phyloP scores from a whole-genome alignment of 257 asterid genomes.

The Vinca minor region DNA sequence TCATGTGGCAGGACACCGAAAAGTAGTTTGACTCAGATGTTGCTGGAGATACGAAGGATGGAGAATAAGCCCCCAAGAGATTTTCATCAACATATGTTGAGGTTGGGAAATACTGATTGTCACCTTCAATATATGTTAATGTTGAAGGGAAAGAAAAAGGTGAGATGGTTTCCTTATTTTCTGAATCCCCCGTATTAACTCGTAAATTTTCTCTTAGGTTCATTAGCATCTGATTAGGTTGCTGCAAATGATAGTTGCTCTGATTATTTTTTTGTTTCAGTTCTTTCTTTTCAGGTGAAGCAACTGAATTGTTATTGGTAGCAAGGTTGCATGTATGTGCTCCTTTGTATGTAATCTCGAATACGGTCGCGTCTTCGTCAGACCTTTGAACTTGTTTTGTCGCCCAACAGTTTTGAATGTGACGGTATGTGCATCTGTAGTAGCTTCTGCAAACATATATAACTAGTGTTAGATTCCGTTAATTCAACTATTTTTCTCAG shows the following conservation, averaged over 20 bases:
- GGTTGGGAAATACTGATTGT: slow-evolving; percentile 27
- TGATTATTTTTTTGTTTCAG: slow-evolving; percentile 19
- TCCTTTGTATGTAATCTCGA: slow-evolving; percentile 80
- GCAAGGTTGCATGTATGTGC: slow-evolving; percentile 49
- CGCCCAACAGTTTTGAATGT: slow-evolving; percentile 63
- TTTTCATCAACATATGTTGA: slow-evolving; percentile 37
- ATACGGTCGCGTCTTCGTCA: slow-evolving; percentile 63
- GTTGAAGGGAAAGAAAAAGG: slow-evolving; percentile 57
- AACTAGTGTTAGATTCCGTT: slow-evolving; percentile 6
- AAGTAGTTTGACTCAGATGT: slow-evolving; percentile 36
- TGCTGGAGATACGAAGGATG: slow-evolving; percentile 36
- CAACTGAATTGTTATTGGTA: slow-evolving; percentile 18
- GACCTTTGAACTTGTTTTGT: slow-evolving; percentile 93
- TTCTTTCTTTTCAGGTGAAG: slow-evolving; percentile 35
- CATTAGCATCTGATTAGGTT: slow-evolving; percentile 36
- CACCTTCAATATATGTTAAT: slow-evolving; percentile 28
- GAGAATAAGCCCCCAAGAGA: slow-evolving; percentile 35
- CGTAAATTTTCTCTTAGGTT: slow-evolving; percentile 47
- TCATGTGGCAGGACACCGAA: slow-evolving; percentile 25
- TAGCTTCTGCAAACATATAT: slow-evolving; percentile 61
- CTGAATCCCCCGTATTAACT: slow-evolving; percentile 42
- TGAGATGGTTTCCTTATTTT: slow-evolving; percentile 23
- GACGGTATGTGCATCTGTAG: slow-evolving; percentile 75
- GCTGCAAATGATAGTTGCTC: slow-evolving; percentile 14
- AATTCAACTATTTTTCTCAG: background rate